phyloP scores from a whole-genome alignment of 257 asterid species.

The Solanum virginianum region DNA sequence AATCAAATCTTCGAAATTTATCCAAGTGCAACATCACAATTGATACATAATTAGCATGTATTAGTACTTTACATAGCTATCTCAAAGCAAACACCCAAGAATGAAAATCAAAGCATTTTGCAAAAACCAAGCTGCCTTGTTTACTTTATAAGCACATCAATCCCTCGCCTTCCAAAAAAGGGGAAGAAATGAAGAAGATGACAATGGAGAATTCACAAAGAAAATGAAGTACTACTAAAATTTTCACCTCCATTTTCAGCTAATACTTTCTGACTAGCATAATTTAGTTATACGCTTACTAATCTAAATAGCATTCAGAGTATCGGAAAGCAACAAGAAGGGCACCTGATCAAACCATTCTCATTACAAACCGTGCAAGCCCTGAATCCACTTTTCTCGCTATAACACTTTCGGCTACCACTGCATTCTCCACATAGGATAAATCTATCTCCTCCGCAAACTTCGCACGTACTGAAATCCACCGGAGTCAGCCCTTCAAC shows the following conservation, averaged over 20 bases:
- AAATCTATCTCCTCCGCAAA: slow-evolving; percentile 67
- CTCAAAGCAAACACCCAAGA: background rate
- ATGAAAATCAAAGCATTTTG: background rate
- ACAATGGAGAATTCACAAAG: background rate
- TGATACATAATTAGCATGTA: background rate
- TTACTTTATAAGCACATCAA: background rate
- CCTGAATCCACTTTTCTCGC: slow-evolving; percentile 65
- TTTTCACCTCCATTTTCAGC: background rate
- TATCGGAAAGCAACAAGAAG: slow-evolving; percentile 56
- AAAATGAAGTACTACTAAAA: background rate
- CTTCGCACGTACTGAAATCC: slow-evolving; percentile 49
- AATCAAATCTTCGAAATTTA: background rate
- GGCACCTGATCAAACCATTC: slow-evolving; percentile 94
- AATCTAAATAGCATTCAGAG: slow-evolving; percentile 5
- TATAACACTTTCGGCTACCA: slow-evolving; percentile 76
- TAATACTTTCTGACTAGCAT: background rate
- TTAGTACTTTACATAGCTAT: background rate
- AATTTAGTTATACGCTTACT: background rate
- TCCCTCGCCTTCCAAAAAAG: background rate
- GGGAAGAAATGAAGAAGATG: background rate
- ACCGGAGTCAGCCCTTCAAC: slow-evolving; percentile 44
- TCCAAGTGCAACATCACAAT: background rate
- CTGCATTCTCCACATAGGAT: slow-evolving; percentile 61
- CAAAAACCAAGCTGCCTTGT: background rate
- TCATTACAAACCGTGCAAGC: slow-evolving; percentile 75